These are phyloP conservation scores for Aspergillus sp. DNA, from an alignment of 2,329 filamentous ascomycete species.

Conservation along the genomic window DNA sequence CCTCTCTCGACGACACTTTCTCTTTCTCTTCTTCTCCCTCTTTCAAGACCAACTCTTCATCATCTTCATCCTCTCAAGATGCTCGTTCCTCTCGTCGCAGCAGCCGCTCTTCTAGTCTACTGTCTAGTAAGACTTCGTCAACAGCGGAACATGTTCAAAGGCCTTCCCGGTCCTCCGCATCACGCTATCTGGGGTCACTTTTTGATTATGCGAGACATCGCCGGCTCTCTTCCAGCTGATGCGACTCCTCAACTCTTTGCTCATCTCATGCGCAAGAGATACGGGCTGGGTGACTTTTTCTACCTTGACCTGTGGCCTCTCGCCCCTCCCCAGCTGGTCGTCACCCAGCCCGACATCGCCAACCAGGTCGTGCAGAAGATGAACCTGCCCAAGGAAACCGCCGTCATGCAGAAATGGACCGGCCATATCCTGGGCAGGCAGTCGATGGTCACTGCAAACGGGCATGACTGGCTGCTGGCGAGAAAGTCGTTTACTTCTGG, in stretches of 20 bases:
- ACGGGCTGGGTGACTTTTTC: slow-evolving; percentile 10
- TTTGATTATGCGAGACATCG: slow-evolving; percentile 13
- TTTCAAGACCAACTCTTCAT: too few species aligned
- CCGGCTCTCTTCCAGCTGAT: slow-evolving; percentile 10
- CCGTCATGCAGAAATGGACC: slow-evolving; percentile 20
- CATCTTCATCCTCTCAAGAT: slow-evolving; percentile 3
- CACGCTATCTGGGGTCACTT: slow-evolving; percentile 16
- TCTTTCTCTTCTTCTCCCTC: too few species aligned
- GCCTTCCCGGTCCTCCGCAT: slow-evolving; percentile 13
- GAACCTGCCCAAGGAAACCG: slow-evolving; percentile 30
- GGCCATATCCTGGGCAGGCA: slow-evolving; percentile 24
- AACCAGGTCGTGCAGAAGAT: slow-evolving; percentile 35
- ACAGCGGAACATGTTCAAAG: slow-evolving; percentile 12
- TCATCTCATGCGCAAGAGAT: slow-evolving; percentile 11
- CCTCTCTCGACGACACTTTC: slow-evolving; percentile 5
- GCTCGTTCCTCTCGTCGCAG: slow-evolving; percentile 7
- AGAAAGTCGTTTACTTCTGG: slow-evolving; percentile 7
- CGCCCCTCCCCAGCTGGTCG: slow-evolving; percentile 28
- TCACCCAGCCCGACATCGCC: slow-evolving; percentile 34
- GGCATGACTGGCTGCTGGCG: slow-evolving; percentile 33
- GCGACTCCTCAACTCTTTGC: slow-evolving; percentile 12
- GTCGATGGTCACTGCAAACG: slow-evolving; percentile 31
- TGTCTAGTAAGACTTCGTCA: slow-evolving; percentile 8
- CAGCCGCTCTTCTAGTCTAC: slow-evolving; percentile 6
- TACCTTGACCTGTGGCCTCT: slow-evolving; percentile 40